These are phyloP conservation scores for Tulasnella sp. DNA, from an alignment of 768 basidiomycete species.

Conservation along the genomic window DNA sequence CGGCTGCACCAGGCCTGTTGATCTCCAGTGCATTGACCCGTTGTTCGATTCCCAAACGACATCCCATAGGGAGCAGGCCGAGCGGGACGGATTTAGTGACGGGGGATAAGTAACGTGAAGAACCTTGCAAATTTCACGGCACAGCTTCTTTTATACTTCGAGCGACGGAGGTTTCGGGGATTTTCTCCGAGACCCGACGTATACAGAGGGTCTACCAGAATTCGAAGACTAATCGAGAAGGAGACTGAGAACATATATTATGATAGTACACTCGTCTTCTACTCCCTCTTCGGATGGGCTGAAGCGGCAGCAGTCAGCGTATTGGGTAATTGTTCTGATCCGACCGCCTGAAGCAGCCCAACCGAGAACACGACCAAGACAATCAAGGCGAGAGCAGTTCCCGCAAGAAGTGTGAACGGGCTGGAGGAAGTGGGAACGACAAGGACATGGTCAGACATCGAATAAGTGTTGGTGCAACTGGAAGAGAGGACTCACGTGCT, in stretches of 20 bases:
- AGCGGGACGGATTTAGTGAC: constrained; percentile 17
- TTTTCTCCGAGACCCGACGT: not conserved
- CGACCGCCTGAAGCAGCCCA: constrained; percentile 65
- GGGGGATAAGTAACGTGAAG: constrained; percentile 13
- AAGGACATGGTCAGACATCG: constrained; percentile 13
- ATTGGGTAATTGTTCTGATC: constrained; percentile 68
- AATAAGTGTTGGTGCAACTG: not conserved
- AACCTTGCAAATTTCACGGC: constrained; percentile 3
- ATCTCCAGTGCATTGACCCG: constrained; percentile 15
- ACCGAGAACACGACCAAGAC: constrained; percentile 70
- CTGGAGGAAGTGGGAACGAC: constrained; percentile 46
- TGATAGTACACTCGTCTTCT: constrained; percentile 8
- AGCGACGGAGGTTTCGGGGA: not conserved
- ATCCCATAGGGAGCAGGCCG: constrained; percentile 13
- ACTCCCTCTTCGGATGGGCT: constrained; percentile 35
- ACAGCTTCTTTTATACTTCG: not conserved
- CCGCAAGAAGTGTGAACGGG: constrained; percentile 72
- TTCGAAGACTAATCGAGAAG: not conserved
- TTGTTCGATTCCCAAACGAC: constrained; percentile 21
- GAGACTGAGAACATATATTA: not conserved
- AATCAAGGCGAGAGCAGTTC: constrained; percentile 66
- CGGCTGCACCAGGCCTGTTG: not conserved
- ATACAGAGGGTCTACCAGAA: not conserved
- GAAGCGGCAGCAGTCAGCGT: constrained; percentile 57
- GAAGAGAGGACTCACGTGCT: constrained; percentile 64